phyloP scores from a whole-genome alignment of 345 rosid genomes.

The Eutrema japonicum region DNA sequence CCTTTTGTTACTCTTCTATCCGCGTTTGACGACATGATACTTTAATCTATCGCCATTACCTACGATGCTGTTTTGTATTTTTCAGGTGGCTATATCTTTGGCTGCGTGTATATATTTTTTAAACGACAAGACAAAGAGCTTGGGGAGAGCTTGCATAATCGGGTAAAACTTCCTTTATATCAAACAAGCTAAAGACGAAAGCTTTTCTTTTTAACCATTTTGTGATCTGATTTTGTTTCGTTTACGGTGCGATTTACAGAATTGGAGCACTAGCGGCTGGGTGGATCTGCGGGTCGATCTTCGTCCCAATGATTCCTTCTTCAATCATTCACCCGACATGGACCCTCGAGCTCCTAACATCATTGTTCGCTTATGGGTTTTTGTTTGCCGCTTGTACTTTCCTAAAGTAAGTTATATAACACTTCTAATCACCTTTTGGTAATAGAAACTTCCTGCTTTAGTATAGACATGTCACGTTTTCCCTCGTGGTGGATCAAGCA shows the following conservation, averaged over 20 bases:
- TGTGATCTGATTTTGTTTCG: no score
- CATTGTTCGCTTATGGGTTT: slow-evolving; percentile 4
- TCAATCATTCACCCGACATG: neutral
- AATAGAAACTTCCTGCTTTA: neutral
- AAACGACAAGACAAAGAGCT: slow-evolving; percentile 2
- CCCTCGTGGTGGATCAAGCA: neutral
- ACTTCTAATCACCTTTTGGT: neutral
- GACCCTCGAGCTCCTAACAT: slow-evolving; percentile 4
- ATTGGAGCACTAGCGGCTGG: neutral
- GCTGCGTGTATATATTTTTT: neutral
- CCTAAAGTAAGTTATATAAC: neutral
- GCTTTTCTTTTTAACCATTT: no score
- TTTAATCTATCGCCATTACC: no score
- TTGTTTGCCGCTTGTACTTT: slow-evolving; percentile 16
- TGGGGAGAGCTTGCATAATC: neutral
- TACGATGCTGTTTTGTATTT: no score
- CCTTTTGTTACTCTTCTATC: no score
- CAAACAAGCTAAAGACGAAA: no score
- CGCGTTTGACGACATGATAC: no score
- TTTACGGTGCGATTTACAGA: neutral
- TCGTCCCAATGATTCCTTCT: neutral
- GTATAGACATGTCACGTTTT: neutral
- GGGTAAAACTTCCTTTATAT: neutral
- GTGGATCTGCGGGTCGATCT: neutral
- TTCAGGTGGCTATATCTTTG: neutral